Percentiles rank a stretch among this genome's conserved stretches.
Evolutionary conservation across 495 filamentous ascomycete species (phyloP).

Genomic region (Xylaria curta): DNA sequence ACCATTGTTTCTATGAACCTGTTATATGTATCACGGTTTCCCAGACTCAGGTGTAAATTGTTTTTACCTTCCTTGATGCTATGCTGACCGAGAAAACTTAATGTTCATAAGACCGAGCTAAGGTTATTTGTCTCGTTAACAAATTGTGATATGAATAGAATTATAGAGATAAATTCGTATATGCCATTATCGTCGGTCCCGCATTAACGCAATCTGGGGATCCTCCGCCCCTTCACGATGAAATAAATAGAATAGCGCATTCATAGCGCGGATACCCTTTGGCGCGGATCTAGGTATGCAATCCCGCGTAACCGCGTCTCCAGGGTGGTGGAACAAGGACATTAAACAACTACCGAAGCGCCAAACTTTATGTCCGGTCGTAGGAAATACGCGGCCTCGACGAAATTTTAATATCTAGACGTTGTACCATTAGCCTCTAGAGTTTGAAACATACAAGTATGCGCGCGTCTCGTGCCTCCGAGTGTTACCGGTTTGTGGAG

Average conservation of each 20-base stretch:
- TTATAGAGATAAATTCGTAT: not conserved
- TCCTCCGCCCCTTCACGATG: not conserved
- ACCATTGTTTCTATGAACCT: not conserved
- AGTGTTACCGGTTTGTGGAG: conserved; percentile 13
- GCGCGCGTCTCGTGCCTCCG: conserved; percentile 17
- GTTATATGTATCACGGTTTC: conserved; percentile 7
- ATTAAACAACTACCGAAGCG: conserved; percentile 24
- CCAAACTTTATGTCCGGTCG: conserved; percentile 8
- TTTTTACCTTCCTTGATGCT: not conserved
- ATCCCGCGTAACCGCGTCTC: conserved; percentile 20
- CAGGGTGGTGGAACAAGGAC: conserved; percentile 18
- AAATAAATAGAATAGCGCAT: not conserved
- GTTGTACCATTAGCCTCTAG: not conserved
- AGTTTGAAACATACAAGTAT: conserved; percentile 15
- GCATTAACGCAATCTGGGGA: not conserved
- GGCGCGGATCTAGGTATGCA: conserved; percentile 15
- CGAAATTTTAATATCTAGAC: conserved; percentile 16
- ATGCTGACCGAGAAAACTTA: not conserved
- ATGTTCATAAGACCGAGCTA: not conserved
- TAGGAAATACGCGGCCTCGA: not conserved
- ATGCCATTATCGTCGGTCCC: not conserved
- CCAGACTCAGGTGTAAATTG: not conserved
- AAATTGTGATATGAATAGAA: not conserved
- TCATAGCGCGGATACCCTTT: not conserved
- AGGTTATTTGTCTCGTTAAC: not conserved